Evolutionary conservation across 164 flowering plant genomes (phyloP).

Genomic region (Taxillus chinensis): DNA sequence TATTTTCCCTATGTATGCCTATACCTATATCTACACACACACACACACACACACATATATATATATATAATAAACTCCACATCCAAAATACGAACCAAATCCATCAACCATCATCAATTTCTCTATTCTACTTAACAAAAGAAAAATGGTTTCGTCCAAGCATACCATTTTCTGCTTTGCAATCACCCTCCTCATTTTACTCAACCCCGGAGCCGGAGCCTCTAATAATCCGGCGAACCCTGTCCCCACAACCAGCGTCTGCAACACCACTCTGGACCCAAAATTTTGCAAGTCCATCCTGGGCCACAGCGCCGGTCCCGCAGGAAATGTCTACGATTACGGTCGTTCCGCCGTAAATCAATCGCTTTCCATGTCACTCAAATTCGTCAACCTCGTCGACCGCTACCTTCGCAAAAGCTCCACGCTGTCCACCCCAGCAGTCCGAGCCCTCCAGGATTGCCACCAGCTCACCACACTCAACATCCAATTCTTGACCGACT

Average conservation of each 20-base stretch:
- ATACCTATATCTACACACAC: too few relatives aligned
- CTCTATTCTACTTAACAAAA: too few relatives aligned
- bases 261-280: constrained; percentile 34
- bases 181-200: too few relatives aligned
- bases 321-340: constrained; percentile 27
- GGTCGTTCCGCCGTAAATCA: constrained; percentile 26
- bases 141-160: too few relatives aligned
- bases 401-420: constrained; percentile 16
- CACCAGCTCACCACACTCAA: constrained; percentile 26
- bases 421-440: constrained; percentile 19
- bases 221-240: constrained; percentile 9
- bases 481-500: constrained; percentile 28
- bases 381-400: constrained; percentile 23
- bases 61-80: too few relatives aligned
- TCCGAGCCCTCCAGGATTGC: constrained; percentile 50
- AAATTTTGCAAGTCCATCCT: constrained; percentile 27
- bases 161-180: too few relatives aligned
- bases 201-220: too few relatives aligned
- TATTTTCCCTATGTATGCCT: too few relatives aligned
- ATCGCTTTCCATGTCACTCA: constrained; percentile 27
- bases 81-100: too few relatives aligned
- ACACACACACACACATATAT: too few relatives aligned
- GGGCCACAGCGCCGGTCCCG: constrained; percentile 13
- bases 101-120: too few relatives aligned
- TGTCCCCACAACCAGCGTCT: too few relatives aligned